These are phyloP conservation scores for Neurospora tetrasperma DNA, from an alignment of 495 filamentous ascomycete genomes.

Conservation along the genomic window DNA sequence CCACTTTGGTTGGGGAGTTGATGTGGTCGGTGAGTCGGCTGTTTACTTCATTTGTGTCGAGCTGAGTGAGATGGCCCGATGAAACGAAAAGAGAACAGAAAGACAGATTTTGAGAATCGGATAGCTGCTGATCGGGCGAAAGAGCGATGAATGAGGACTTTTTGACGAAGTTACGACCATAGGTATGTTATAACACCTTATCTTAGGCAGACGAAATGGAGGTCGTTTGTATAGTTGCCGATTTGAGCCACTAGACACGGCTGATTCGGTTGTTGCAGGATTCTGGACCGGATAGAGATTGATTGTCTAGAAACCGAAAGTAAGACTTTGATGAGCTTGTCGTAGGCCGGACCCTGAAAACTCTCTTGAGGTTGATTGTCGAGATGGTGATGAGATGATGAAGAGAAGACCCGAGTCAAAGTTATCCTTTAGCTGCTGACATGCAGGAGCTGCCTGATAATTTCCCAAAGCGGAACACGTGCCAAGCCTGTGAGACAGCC, in stretches of 20 bases:
- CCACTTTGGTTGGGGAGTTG: not conserved
- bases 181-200: not conserved
- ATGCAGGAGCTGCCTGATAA: not conserved
- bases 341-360: not conserved
- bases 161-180: not conserved
- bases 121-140: not conserved
- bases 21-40: not conserved
- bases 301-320: not conserved
- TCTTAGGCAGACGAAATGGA: not conserved
- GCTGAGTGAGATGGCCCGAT: not conserved
- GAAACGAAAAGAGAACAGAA: not conserved
- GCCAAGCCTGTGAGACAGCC: not conserved
- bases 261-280: not conserved
- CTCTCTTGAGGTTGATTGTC: not conserved
- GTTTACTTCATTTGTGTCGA: not conserved
- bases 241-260: not conserved
- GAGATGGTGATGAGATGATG: not conserved
- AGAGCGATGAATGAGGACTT: not conserved
- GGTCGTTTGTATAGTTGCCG: not conserved
- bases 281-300: not conserved
- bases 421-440: not conserved
- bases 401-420: not conserved
- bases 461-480: not conserved
- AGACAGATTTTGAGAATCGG: not conserved
- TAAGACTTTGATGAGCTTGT: not conserved